A percentile compares a stretch with the other conserved stretches of the same genome.
Conservation (phyloP, 768 basidiomycete species). For the Rossbeevera mucosa region DNA sequence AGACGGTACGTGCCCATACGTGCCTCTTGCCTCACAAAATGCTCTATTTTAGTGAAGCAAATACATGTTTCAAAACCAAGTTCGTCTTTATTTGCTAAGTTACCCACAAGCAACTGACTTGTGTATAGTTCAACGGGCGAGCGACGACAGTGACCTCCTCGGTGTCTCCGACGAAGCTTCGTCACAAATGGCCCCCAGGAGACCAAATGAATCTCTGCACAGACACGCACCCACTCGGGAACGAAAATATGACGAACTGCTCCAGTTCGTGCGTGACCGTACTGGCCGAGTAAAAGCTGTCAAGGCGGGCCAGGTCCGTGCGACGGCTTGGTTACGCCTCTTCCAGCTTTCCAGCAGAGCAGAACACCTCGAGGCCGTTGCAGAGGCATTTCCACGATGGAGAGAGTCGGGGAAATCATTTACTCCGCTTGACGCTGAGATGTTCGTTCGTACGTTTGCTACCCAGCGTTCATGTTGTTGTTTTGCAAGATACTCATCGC, state of each 20-base stretch:
- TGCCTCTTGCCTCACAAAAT: slow-evolving; percentile 1
- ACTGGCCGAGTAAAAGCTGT: slow-evolving; percentile 27
- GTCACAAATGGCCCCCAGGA: neutral
- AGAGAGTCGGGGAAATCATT: slow-evolving; percentile 41
- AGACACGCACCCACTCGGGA: slow-evolving; percentile 13
- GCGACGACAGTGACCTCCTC: slow-evolving; percentile 15
- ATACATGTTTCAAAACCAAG: slow-evolving; percentile 21
- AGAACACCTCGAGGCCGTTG: slow-evolving; percentile 46
- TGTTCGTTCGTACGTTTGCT: slow-evolving; percentile 50
- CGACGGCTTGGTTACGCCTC: slow-evolving; percentile 47
- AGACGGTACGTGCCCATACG: slow-evolving; percentile 10
- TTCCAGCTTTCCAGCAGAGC: slow-evolving; percentile 46
- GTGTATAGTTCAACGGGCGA: slow-evolving; percentile 12
- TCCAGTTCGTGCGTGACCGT: slow-evolving; percentile 28
- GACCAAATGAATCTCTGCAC: neutral
- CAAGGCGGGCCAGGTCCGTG: slow-evolving; percentile 36
- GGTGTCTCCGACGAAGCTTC: neutral
- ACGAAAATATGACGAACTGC: slow-evolving; percentile 17
- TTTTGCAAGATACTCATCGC: neutral
- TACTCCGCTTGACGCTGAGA: slow-evolving; percentile 37
- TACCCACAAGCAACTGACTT: neutral
- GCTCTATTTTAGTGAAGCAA: slow-evolving; percentile 4
- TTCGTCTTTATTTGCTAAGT: slow-evolving; percentile 13
- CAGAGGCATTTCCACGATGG: slow-evolving; percentile 47
- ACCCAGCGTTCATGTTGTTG: no score